Base-by-base conservation (phyloP, 768 basidiomycete genomes). In the Gloeostereum incarnatum region DNA sequence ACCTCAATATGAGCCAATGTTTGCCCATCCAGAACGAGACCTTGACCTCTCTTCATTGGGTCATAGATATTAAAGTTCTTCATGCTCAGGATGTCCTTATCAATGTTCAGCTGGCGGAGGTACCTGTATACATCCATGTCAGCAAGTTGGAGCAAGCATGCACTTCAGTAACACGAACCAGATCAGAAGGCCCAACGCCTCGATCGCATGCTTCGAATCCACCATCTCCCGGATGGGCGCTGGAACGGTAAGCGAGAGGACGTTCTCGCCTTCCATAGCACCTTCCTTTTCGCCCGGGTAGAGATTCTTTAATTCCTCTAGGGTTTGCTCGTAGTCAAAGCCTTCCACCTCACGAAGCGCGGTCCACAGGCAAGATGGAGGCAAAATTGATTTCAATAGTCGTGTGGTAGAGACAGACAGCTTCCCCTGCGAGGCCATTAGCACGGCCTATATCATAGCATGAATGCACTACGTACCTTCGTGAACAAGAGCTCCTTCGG, bases 51-150 rank as follows among this genome's bases (percentile, higher is more conserved):
- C 54, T 84, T 81, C 76, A 97, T 90, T 0, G 96, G 96, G 57
- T 97, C 91, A 52, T 94, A 96, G 26, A 96, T 69, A 49, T 97
- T 93, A 71, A 99, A 99, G 54, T 98, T 98, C 62, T 79, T 85
- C 83, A 96, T 92, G 39, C 81, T 87, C 51, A 99, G 58, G 39
- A 99, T 78, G 46, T 97, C 93, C 53, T 89, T 86, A 62, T 93
- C 94, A 45, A 98, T 90, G 53, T 98, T 98, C 27, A 99, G 71
- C 44, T 89, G 87, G 25, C 85, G 79, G 10, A 98, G 73, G 54
- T 91, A 91, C 77, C 82, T 81, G 39, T 29, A 22, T 25, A 36
- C 5, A 13, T 35, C 14, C 17, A 26, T 39, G n/a, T 14, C 10
- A 36, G 21, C 24, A 16, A 33, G n/a, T n/a, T n/a, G n/a, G 16